phyloP scores from a whole-genome alignment of 1,284 basidiomycete genomes.

The Peniophora sp. region DNA sequence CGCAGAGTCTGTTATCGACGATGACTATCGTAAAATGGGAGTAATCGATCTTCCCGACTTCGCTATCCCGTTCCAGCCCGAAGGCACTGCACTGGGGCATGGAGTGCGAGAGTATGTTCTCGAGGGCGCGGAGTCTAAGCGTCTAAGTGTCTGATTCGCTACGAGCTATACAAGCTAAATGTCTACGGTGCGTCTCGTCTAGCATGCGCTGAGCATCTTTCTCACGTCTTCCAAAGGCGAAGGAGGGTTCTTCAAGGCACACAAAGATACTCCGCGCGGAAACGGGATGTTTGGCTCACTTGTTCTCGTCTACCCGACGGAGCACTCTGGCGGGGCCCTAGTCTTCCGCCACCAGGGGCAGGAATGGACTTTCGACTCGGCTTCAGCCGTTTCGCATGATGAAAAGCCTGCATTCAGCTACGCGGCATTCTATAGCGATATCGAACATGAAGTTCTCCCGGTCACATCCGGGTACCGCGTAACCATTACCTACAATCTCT shows the following conservation, averaged over 20 bases:
- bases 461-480: constrained; percentile 31
- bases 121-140: constrained; percentile 8
- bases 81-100: constrained; percentile 8
- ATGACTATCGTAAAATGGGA: constrained; percentile 17
- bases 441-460: constrained; percentile 33
- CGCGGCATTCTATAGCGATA: constrained; percentile 33
- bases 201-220: no score
- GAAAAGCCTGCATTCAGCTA: constrained; percentile 18
- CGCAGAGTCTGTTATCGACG: constrained; percentile 15
- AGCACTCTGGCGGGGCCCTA: constrained; percentile 32
- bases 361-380: constrained; percentile 28
- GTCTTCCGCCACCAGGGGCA: constrained; percentile 22
- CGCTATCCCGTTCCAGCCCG: constrained; percentile 13
- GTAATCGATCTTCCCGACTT: constrained; percentile 16
- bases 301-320: constrained; percentile 33
- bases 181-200: constrained; percentile 19
- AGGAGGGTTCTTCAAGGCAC: constrained; percentile 33
- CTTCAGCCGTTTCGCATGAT: constrained; percentile 10
- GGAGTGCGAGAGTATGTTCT: constrained; percentile 10
- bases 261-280: constrained; percentile 32
- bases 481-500: constrained; percentile 32
- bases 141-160: constrained; percentile 7
- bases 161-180: constrained; percentile 22
- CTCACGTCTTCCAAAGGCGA: constrained; percentile 22
- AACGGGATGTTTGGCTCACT: constrained; percentile 38